phyloP scores from a whole-genome alignment of 75 land plant genomes.

The Pinus albicaulis region DNA sequence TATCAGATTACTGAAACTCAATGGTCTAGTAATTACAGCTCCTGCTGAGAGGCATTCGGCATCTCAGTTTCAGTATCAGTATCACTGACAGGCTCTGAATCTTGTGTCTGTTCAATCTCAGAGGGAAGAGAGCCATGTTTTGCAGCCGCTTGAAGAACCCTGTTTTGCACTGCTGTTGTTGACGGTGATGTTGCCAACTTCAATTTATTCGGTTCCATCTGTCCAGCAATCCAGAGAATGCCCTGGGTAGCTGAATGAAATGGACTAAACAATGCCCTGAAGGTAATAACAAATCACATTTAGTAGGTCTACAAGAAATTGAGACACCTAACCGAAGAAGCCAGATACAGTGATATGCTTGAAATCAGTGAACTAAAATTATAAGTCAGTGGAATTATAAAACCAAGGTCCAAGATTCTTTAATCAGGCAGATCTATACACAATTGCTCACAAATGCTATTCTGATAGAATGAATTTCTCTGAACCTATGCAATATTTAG shows the following conservation, averaged over 20 bases:
- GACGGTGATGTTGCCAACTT: slow-evolving; percentile 91
- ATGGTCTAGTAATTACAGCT: background rate
- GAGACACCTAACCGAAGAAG: background rate
- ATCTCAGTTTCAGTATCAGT: background rate
- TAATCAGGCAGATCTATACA: no score
- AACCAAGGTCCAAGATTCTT: no score
- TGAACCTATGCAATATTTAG: no score
- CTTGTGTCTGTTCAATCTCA: slow-evolving; percentile 38
- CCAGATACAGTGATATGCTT: background rate
- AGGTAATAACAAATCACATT: slow-evolving; percentile 11
- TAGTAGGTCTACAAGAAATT: background rate
- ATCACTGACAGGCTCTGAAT: slow-evolving; percentile 4
- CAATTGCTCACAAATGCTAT: no score
- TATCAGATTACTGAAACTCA: background rate
- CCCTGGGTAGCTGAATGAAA: slow-evolving; percentile 62
- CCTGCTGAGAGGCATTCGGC: background rate
- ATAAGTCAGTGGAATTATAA: background rate
- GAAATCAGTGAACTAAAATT: background rate
- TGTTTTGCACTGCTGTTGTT: slow-evolving; percentile 80
- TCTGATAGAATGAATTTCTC: no score
- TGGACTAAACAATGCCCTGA: slow-evolving; percentile 64
- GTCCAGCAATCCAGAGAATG: slow-evolving; percentile 57
- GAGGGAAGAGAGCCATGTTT: slow-evolving; percentile 87
- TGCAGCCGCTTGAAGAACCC: slow-evolving; percentile 96
- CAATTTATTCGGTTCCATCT: slow-evolving; percentile 53